Evolutionary conservation across 257 asterid species (phyloP), one percentile per base, ranked within the genome.

Genomic region (Primulina tabacum): DNA sequence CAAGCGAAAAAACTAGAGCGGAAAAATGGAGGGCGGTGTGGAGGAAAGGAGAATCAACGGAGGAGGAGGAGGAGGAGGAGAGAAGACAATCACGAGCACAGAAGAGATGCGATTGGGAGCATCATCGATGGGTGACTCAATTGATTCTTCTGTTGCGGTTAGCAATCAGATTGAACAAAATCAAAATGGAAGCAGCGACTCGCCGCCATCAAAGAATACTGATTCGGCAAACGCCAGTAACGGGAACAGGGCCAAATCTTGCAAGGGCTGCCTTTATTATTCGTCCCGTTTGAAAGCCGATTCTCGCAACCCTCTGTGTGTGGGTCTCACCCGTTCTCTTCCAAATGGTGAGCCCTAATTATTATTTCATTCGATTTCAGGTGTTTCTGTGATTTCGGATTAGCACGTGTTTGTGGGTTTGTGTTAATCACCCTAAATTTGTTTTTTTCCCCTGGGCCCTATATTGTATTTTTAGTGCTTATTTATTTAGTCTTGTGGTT

Each of bases 231-330:
- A 68, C 43, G 52, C 47, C 68, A 53, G 50, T 4, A 71, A 26
- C 52, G 70, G 38, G 26, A 67, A 26, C 72, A 79, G 80, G 76
- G 96, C 86, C 4, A 92, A 82, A 73, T 87, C 97, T 9, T 90
- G 97, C 85, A 90, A 85, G 75, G 97, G 98, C 2, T 84, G 90
- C 75, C 75, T 90, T 0, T 92, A 87, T 70, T 92, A 88, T 72
- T 88, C 98, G 7, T 87, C 97, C 1, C 77, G 73, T 61, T 67
- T 84, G 80, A 85, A 84, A 79, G 73, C 95, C 80, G 76, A 78
- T 76, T 84, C 92, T 37, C 81, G 88, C 64, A 84, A 86, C 21
- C 97, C 98, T 77, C 83, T 87, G 21, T 92, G 98, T 76, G 84
- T 92, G 26, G 98, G 98, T 34, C 69, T 92, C 69, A 71, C 90